Evolutionary conservation across 2,329 filamentous ascomycete genomes (phyloP).

Genomic region (Beauveria sp.): DNA sequence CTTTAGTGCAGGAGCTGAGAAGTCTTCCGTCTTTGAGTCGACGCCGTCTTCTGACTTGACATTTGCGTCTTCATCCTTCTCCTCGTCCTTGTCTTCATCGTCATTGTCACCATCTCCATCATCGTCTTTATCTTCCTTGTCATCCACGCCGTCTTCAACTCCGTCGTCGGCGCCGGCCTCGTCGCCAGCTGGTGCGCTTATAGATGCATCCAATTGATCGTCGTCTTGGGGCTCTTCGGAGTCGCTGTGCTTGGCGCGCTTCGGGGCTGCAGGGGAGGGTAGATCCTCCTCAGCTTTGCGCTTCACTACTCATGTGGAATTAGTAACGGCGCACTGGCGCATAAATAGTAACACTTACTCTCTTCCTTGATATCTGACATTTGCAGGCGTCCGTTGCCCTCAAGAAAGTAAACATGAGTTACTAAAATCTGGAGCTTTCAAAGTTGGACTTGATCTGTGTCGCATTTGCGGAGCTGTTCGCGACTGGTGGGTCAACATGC

Average conservation of each 20-base stretch:
- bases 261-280: constrained; percentile 51
- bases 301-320: constrained; percentile 42
- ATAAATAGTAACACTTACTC: constrained; percentile 21
- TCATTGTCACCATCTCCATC: background rate
- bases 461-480: constrained; percentile 4
- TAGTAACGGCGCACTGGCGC: background rate
- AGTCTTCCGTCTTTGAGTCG: constrained; percentile 32
- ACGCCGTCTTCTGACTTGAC: constrained; percentile 2
- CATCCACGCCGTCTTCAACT: constrained; percentile 1
- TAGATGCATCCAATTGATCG: background rate
- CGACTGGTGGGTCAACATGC: constrained; percentile 12
- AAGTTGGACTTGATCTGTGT: background rate
- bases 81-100: background rate
- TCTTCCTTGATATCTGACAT: constrained; percentile 32
- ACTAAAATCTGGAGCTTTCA: background rate
- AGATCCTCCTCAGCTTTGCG: constrained; percentile 66
- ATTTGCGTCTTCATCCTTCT: background rate
- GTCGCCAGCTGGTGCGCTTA: background rate
- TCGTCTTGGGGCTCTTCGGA: constrained; percentile 17
- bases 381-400: background rate
- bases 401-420: background rate
- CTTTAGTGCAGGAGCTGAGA: constrained; percentile 37
- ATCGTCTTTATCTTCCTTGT: constrained; percentile 3
- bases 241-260: constrained; percentile 53
- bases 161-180: background rate